Evolutionary conservation across 164 flowering plant species (phyloP).

Genomic region (Stephania cephalantha): DNA sequence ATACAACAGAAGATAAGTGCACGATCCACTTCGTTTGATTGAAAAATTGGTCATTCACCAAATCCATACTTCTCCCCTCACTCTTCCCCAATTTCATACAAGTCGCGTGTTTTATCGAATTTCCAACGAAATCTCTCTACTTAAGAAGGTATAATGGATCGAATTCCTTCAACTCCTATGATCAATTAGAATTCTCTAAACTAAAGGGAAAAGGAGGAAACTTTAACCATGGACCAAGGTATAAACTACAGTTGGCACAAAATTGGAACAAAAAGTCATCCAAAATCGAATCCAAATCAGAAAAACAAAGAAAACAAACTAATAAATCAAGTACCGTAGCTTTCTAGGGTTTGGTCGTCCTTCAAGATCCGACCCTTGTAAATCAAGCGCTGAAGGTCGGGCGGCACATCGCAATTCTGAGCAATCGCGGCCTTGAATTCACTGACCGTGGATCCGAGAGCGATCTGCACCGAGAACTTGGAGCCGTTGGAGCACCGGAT

Average conservation of each 20-base stretch:
- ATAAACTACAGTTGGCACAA: not conserved
- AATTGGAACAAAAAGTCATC: not conserved
- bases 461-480: constrained; percentile 35
- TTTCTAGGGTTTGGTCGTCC: constrained; percentile 57
- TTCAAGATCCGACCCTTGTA: constrained; percentile 72
- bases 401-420: constrained; percentile 41
- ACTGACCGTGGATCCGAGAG: constrained; percentile 40
- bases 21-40: too few relatives aligned
- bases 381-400: constrained; percentile 58
- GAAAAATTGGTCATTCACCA: not conserved
- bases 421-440: constrained; percentile 39
- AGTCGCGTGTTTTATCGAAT: not conserved
- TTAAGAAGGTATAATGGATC: not conserved
- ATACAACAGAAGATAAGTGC: too few relatives aligned
- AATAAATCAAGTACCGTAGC: constrained; percentile 40
- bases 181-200: not conserved
- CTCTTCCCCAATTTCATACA: not conserved
- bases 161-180: not conserved
- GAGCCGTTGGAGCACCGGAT: constrained; percentile 60
- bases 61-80: not conserved
- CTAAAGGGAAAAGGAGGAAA: not conserved
- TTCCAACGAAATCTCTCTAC: not conserved
- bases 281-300: not conserved
- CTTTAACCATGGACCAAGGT: not conserved
- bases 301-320: not conserved